Base-by-base conservation (phyloP, 306 rosid genomes). In the Trichosanthes cucumerina region DNA sequence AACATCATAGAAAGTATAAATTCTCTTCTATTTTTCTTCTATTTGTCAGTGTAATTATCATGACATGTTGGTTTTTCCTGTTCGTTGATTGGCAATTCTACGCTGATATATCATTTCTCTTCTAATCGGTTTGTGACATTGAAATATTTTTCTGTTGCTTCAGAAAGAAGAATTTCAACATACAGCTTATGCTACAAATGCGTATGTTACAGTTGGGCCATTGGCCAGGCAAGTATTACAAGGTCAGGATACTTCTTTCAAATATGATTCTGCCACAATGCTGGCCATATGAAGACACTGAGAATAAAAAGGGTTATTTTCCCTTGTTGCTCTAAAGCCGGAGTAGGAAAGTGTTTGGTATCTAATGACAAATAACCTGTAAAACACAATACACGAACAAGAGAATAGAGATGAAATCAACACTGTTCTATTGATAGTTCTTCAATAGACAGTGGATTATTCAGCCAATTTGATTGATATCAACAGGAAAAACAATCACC, bases 161-260 rank as follows among this genome's bases (percentile, higher is more conserved):
- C 74, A 94, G 98, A 94, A 90, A 88, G 98, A 94, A 88, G 98
- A 94, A 79, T 94, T 86, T 87, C 98, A 94, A 87, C 98, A 94
- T 85, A 92, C 98, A 80, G 86, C 96, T 79, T 94, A 90, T 85
- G 57, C 96, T 38, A 94, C 97, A 50, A 94, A 94, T 86, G 94
- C 98, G 28, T 94, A 94, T 41, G 82, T 94, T 60, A 76, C 93
- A 10, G 8, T 85, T 34, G 96, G 97, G 62, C 91, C 94, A 26
- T 75, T 94, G 69, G 87, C 94, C 78, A 89, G 80, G 79, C 96
- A 87, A 87, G 85, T 94, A 71, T 80, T 90, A 85, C 92, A 89
- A 86, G 97, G 98, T 94, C 78, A 68, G 44, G 44, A 39, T 18
- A 8, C 54, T 86, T 78, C 77, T 59, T 41, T 69, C 44, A 38